Percentiles rank a stretch among this genome's conserved stretches.
phyloP scores from a whole-genome alignment of 768 basidiomycete genomes.

The Boletales sp. region DNA sequence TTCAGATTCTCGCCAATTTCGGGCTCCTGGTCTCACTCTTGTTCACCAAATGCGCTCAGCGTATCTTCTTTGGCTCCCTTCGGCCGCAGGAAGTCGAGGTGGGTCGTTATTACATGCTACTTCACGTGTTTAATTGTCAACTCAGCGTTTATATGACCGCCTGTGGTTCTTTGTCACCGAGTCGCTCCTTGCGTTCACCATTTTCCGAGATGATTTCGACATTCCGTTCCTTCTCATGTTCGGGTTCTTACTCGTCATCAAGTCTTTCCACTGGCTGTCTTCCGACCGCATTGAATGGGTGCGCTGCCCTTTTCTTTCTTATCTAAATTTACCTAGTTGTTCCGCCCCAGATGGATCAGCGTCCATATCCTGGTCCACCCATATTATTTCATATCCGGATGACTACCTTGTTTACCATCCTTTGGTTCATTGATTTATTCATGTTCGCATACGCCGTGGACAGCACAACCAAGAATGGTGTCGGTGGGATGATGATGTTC shows the following conservation, averaged over 20 bases:
- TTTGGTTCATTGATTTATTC: constrained; percentile 70
- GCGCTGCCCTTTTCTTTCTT: constrained; percentile 21
- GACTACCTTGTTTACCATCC: constrained; percentile 63
- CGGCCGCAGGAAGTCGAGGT: constrained; percentile 92
- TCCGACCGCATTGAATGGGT: constrained; percentile 97
- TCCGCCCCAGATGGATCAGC: constrained; percentile 90
- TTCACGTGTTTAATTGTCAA: not conserved
- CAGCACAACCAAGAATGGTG: constrained; percentile 71
- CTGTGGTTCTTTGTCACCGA: constrained; percentile 99
- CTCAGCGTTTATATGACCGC: constrained; percentile 88
- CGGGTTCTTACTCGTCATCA: constrained; percentile 88
- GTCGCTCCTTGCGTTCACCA: constrained; percentile 92
- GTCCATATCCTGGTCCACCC: constrained; percentile 81
- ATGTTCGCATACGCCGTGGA: constrained; percentile 82
- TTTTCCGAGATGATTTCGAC: constrained; percentile 95
- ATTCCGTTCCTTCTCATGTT: constrained; percentile 93
- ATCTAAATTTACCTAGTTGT: not conserved
- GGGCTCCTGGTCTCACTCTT: constrained; percentile 73
- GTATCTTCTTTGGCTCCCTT: constrained; percentile 87
- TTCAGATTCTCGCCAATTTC: constrained; percentile 88
- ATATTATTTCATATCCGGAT: constrained; percentile 84
- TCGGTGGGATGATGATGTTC: constrained; percentile 92
- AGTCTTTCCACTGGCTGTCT: constrained; percentile 98
- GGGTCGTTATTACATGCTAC: constrained; percentile 18
- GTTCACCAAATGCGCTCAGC: constrained; percentile 74